Evolutionary conservation across 1,284 basidiomycete genomes (phyloP).

Genomic region (Moesziomyces sp.): DNA sequence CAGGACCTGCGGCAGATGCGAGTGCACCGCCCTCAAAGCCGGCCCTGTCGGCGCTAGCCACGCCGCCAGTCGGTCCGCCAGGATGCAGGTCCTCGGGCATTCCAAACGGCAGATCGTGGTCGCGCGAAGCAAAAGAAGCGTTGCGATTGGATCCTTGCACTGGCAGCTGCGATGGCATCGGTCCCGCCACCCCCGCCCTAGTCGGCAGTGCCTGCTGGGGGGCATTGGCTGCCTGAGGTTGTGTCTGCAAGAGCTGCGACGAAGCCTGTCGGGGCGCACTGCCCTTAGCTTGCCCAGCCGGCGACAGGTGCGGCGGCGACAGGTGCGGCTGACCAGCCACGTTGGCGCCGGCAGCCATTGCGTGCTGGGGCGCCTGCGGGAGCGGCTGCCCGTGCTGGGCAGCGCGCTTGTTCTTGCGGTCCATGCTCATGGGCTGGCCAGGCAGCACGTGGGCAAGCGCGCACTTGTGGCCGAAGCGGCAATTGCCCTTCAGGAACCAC

Average conservation of each 20-base stretch:
- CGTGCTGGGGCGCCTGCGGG: conserved; percentile 33
- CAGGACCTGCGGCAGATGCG: conserved; percentile 3
- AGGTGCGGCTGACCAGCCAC: conserved; percentile 3
- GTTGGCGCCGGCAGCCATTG: not conserved
- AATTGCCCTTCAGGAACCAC: conserved; percentile 88
- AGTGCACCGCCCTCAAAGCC: conserved; percentile 24
- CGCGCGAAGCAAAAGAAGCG: conserved; percentile 77
- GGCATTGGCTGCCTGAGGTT: not conserved
- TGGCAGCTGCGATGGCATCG: conserved; percentile 9
- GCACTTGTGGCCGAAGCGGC: conserved; percentile 98
- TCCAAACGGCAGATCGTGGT: conserved; percentile 80
- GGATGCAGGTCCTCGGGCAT: conserved; percentile 72
- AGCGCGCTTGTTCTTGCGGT: conserved; percentile 96
- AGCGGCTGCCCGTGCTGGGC: conserved; percentile 74
- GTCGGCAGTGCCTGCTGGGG: not conserved
- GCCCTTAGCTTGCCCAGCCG: conserved; percentile 3
- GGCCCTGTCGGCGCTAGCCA: conserved; percentile 17
- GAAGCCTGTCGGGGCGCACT: conserved; percentile 9
- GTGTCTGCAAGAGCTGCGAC: conserved; percentile 6
- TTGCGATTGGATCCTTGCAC: conserved; percentile 14
- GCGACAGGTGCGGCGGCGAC: conserved; percentile 2
- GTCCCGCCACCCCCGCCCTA: conserved; percentile 1
- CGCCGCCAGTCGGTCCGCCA: conserved; percentile 1
- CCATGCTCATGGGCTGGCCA: conserved; percentile 86
- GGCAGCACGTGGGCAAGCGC: conserved; percentile 84